Percentiles rank a stretch among this genome's conserved stretches.
Evolutionary conservation across 2,329 filamentous ascomycete species (phyloP).

Genomic region (Chrysosporium queenslandicum): DNA sequence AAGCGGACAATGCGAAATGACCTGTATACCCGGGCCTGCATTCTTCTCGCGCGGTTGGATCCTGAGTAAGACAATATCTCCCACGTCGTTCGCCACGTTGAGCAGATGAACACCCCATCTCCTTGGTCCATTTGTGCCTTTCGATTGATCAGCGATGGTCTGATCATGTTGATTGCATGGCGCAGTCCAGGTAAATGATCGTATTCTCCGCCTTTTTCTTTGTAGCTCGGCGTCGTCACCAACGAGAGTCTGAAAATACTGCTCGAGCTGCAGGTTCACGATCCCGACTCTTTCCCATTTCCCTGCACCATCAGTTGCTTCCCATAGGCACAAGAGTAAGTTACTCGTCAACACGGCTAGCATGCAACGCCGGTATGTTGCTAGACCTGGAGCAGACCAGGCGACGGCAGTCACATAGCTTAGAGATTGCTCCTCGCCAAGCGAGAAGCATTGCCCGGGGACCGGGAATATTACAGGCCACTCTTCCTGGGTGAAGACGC

Average conservation of each 20-base stretch:
- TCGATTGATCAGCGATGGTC: conserved; percentile 1
- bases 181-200: conserved; percentile 35
- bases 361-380: conserved; percentile 44
- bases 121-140: conserved; percentile 10
- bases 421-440: conserved; percentile 50
- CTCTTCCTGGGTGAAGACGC: conserved; percentile 45
- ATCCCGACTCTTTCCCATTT: conserved; percentile 46
- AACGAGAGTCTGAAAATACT: conserved; percentile 28
- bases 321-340: conserved; percentile 48
- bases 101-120: conserved; percentile 31
- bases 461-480: conserved; percentile 40
- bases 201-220: conserved; percentile 28
- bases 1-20: conserved; percentile 22
- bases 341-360: conserved; percentile 50
- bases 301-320: conserved; percentile 36
- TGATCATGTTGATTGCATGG: not conserved
- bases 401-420: conserved; percentile 41
- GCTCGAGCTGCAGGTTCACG: conserved; percentile 42
- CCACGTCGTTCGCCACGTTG: conserved; percentile 31
- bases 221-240: conserved; percentile 17
- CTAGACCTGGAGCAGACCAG: conserved; percentile 51
- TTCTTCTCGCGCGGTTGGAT: not conserved
- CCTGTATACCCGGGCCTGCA: conserved; percentile 20
- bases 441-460: conserved; percentile 41
- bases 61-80: conserved; percentile 30